Conservation (phyloP, 768 basidiomycete species). For the Tylopilus plumbeoviolaceoides region DNA sequence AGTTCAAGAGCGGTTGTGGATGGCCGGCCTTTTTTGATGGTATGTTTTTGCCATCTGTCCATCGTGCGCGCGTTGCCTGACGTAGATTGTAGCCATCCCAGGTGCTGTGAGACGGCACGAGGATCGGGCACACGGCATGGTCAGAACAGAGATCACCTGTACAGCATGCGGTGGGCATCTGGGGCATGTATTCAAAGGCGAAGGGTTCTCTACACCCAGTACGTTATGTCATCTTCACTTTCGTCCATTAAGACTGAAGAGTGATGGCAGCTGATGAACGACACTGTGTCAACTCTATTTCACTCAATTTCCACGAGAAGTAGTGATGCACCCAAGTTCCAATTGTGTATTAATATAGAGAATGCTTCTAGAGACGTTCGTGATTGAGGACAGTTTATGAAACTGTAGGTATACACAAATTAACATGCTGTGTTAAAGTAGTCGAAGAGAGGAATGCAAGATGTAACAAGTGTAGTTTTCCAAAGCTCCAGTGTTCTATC, state of each 20-base stretch:
- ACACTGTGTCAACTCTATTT: conserved; percentile 89
- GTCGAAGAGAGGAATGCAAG: not conserved
- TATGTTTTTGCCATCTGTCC: conserved; percentile 24
- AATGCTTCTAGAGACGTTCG: not conserved
- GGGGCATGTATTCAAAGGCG: conserved; percentile 94
- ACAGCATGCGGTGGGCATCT: conserved; percentile 90
- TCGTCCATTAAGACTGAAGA: not conserved
- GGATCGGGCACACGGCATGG: conserved; percentile 62
- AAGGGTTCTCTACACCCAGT: conserved; percentile 80
- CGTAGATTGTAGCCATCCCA: conserved; percentile 62
- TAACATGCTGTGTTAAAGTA: no score
- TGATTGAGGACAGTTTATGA: no score
- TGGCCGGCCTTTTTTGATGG: conserved; percentile 99
- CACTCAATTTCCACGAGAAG: conserved; percentile 63
- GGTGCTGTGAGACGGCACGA: conserved; percentile 81
- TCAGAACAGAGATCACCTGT: conserved; percentile 83
- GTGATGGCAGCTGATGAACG: conserved; percentile 63
- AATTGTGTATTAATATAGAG: not conserved
- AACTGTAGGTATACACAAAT: no score
- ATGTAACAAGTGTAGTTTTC: not conserved
- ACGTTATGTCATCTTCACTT: conserved; percentile 24
- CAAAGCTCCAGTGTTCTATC: not conserved
- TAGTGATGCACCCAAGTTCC: not conserved
- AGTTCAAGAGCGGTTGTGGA: conserved; percentile 91
- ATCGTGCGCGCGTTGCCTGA: not conserved